Conservation (phyloP, 495 filamentous ascomycete genomes). For the Chaetomium fimeti region DNA sequence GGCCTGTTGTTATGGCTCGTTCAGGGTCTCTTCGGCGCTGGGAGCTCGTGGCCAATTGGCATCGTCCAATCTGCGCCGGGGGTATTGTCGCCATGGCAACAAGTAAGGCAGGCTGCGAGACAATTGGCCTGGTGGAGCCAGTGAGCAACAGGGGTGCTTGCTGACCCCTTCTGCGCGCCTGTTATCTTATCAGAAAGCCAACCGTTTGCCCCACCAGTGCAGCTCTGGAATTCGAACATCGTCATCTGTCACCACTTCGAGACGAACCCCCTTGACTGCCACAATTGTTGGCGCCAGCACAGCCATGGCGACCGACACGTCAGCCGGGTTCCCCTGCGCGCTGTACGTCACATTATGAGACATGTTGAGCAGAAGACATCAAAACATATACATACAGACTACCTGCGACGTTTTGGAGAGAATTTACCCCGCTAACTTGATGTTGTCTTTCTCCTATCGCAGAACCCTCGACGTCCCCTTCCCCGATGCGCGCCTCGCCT, state of each 20-base stretch:
- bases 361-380: slow-evolving; percentile 7
- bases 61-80: not conserved
- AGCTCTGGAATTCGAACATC: not conserved
- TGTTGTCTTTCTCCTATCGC: not conserved
- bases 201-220: slow-evolving; percentile 15
- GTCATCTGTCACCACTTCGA: slow-evolving; percentile 20
- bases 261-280: not conserved
- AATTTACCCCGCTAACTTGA: slow-evolving; percentile 18
- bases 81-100: slow-evolving; percentile 18
- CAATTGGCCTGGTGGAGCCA: not conserved
- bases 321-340: slow-evolving; percentile 18
- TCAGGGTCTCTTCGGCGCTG: slow-evolving; percentile 7
- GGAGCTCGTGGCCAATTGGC: slow-evolving; percentile 7
- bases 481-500: slow-evolving; percentile 75
- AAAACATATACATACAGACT: not conserved
- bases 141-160: not conserved
- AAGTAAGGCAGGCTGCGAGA: not conserved
- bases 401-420: too few species aligned
- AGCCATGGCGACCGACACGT: slow-evolving; percentile 21
- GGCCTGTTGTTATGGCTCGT: slow-evolving; percentile 17
- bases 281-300: slow-evolving; percentile 4
- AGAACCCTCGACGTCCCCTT: slow-evolving; percentile 82
- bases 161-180: not conserved
- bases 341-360: slow-evolving; percentile 21
- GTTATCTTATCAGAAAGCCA: slow-evolving; percentile 16